Conservation (phyloP, 2,329 filamentous ascomycete species). For the Monilinia polystroma region DNA sequence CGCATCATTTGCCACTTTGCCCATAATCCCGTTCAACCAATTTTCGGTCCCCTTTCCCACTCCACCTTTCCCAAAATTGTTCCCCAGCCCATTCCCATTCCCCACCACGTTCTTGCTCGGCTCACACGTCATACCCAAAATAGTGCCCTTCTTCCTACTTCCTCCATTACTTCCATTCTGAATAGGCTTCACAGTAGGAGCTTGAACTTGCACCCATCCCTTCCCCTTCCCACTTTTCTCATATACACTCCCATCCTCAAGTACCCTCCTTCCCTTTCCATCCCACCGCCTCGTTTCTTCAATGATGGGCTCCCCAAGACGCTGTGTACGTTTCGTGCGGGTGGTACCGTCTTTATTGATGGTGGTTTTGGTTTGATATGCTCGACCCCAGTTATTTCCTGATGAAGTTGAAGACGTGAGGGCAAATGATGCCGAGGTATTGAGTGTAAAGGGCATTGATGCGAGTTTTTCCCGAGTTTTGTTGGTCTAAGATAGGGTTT, state of each 20-base stretch:
- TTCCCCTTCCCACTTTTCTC: slow-evolving; percentile 23
- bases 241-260: slow-evolving; percentile 22
- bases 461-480: not conserved
- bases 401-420: slow-evolving; percentile 15
- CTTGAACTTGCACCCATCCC: slow-evolving; percentile 20
- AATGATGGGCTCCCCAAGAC: slow-evolving; percentile 16
- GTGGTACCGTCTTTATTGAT: slow-evolving; percentile 22
- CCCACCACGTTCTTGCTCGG: slow-evolving; percentile 14
- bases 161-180: not conserved
- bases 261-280: slow-evolving; percentile 17
- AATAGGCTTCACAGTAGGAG: slow-evolving; percentile 12
- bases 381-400: slow-evolving; percentile 16
- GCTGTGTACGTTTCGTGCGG: slow-evolving; percentile 17
- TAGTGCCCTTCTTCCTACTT: slow-evolving; percentile 13
- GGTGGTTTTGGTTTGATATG: slow-evolving; percentile 13
- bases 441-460: slow-evolving; percentile 22
- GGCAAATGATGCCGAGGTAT: slow-evolving; percentile 17
- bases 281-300: slow-evolving; percentile 23
- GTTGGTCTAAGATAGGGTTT: not conserved
- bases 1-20: slow-evolving; percentile 17
- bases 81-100: slow-evolving; percentile 9
- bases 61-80: slow-evolving; percentile 16
- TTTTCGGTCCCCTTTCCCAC: slow-evolving; percentile 9
- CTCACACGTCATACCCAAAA: slow-evolving; percentile 21
- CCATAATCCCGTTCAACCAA: slow-evolving; percentile 20